phyloP scores from a whole-genome alignment of 2,329 filamentous ascomycete species.

The Lasiodiplodia citricola region DNA sequence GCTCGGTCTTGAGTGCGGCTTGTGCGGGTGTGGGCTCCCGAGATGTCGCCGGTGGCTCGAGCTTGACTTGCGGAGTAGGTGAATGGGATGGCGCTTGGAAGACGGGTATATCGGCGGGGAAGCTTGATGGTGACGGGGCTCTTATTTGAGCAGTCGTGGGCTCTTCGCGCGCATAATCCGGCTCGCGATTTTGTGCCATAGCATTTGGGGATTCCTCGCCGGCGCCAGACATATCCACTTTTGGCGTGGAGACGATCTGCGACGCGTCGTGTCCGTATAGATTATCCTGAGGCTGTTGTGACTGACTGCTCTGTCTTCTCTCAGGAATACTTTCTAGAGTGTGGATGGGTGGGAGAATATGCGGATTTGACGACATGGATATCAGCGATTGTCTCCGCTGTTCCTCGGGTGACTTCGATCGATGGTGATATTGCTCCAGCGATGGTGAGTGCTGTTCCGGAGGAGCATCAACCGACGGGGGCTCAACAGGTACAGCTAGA shows the following conservation, averaged over 20 bases:
- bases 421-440: slow-evolving; percentile 54
- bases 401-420: slow-evolving; percentile 52
- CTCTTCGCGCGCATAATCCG: slow-evolving; percentile 39
- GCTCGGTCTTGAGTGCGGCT: slow-evolving; percentile 40
- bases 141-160: slow-evolving; percentile 37
- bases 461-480: slow-evolving; percentile 43
- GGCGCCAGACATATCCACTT: background rate
- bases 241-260: slow-evolving; percentile 32
- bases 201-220: background rate
- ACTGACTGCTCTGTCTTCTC: slow-evolving; percentile 10
- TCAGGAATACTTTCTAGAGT: slow-evolving; percentile 27
- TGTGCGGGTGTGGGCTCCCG: slow-evolving; percentile 43
- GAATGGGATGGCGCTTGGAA: slow-evolving; percentile 31
- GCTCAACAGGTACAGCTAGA: slow-evolving; percentile 45
- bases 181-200: slow-evolving; percentile 37
- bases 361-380: slow-evolving; percentile 39
- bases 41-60: slow-evolving; percentile 41
- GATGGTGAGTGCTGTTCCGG: slow-evolving; percentile 48
- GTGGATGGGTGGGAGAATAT: slow-evolving; percentile 49
- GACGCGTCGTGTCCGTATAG: slow-evolving; percentile 37
- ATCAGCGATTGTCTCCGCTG: slow-evolving; percentile 44
- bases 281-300: background rate
- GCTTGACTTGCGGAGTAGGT: slow-evolving; percentile 46
- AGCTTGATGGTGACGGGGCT: slow-evolving; percentile 31
- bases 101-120: slow-evolving; percentile 30